phyloP scores from a whole-genome alignment of 2,329 filamentous ascomycete genomes.

The Scytalidium lignicola region DNA sequence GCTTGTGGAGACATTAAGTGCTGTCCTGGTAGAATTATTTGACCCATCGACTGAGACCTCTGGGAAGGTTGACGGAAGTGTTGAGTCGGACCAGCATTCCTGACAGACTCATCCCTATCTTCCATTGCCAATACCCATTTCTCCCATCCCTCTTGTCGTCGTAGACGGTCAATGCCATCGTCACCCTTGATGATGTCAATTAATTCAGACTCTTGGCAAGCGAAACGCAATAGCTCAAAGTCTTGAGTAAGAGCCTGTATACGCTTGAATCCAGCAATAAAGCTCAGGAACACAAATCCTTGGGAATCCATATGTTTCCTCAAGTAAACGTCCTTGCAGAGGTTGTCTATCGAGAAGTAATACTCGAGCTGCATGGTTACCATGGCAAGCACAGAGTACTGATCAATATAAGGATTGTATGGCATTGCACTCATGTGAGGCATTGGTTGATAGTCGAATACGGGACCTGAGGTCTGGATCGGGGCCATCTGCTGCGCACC shows the following conservation, averaged over 20 bases:
- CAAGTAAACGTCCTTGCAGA: constrained; percentile 88
- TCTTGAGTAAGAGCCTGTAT: constrained; percentile 70
- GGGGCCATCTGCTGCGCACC: constrained; percentile 33
- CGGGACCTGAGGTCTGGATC: constrained; percentile 42
- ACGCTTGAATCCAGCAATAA: constrained; percentile 83
- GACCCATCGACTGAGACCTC: constrained; percentile 19
- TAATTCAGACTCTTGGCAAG: constrained; percentile 64
- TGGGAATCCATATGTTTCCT: constrained; percentile 92
- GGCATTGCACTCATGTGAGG: constrained; percentile 53
- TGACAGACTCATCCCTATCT: constrained; percentile 67
- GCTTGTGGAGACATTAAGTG: constrained; percentile 22
- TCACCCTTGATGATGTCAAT: constrained; percentile 72
- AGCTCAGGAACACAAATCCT: constrained; percentile 76
- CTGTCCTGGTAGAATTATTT: constrained; percentile 20
- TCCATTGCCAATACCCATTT: constrained; percentile 70
- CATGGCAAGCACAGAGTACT: constrained; percentile 38
- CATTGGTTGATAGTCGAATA: constrained; percentile 51
- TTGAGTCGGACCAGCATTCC: constrained; percentile 62
- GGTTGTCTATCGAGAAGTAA: constrained; percentile 94
- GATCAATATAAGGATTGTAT: constrained; percentile 53
- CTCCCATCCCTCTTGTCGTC: constrained; percentile 70
- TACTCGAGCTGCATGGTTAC: constrained; percentile 66
- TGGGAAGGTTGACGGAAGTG: constrained; percentile 18
- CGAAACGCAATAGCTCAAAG: constrained; percentile 66
- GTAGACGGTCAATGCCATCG: constrained; percentile 74